Base-by-base conservation (phyloP, 2,329 filamentous ascomycete species). In the Didymella lethalis region DNA sequence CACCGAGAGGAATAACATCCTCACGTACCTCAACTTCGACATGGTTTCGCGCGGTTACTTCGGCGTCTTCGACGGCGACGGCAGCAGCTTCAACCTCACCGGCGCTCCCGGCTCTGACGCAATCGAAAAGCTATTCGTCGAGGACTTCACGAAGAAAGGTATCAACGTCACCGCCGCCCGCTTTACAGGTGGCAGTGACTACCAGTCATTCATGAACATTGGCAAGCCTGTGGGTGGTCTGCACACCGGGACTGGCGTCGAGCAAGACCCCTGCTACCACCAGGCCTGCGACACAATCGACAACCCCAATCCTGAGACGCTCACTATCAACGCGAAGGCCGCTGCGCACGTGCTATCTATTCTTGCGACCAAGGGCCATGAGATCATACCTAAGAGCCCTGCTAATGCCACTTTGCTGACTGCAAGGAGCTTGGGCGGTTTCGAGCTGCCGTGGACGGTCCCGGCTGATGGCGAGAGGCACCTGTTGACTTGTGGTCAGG, bases 11-110 rank as follows among this genome's bases (percentile, higher is more conserved):
- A 69, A 71, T 64, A 77, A 75, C 58, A 77, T 80, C 50, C 70
- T 77, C 12, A 69, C 76, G 1, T 79, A 79, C 59, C 72, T 80
- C 8, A 79, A 80, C 71, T 80, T 79, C 65, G 78, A 80, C 64
- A 80, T 80, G 78, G 74, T 78, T 0, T 74, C 72, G 23, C 71
- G 74, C 36, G 77, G 73, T 10, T 74, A 77, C 64, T 76, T 75
- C 59, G 75, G 73, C 12, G 74, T 78, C 41, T 78, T 78, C 48
- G 76, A 78, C 48, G 76, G 76, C 11, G 75, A 78, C 49, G 76
- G 76, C 12, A 72, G 67, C 53, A 68, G 67, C 0, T 72, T 70
- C 57, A 74, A 75, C 46, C 67, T 76, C 7, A 66, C 65, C 7
- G 76, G 75, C 5, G 67, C 75, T 0, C 62, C 71, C 0, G 76